Conservation (phyloP, 495 filamentous ascomycete genomes). For the Talaromyces borbonicus region DNA sequence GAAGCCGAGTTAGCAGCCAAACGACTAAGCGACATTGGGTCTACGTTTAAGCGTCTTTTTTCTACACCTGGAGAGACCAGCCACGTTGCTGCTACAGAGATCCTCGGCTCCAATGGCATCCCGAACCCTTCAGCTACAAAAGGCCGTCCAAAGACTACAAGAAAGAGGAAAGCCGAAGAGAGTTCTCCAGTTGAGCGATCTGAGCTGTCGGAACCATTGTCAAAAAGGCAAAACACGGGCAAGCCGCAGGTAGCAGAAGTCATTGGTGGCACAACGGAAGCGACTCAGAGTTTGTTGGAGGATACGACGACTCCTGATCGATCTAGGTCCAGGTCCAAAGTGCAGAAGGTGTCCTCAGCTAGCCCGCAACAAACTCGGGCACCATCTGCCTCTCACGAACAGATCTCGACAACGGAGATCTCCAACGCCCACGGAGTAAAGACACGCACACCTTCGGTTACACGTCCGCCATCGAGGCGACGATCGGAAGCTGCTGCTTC, state of each 20-base stretch:
- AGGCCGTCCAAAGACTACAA: constrained; percentile 15
- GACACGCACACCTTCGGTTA: constrained; percentile 26
- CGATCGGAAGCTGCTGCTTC: constrained; percentile 30
- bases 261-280: constrained; percentile 39
- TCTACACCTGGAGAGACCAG: constrained; percentile 8
- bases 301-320: constrained; percentile 6
- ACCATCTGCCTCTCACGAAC: constrained; percentile 8
- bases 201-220: constrained; percentile 8
- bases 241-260: too few species aligned
- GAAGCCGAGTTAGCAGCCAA: constrained; percentile 56
- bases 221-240: constrained; percentile 51
- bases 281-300: constrained; percentile 12
- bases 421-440: constrained; percentile 7
- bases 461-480: constrained; percentile 36
- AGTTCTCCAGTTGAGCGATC: constrained; percentile 11
- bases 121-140: constrained; percentile 12
- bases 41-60: constrained; percentile 39
- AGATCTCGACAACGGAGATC: neutral
- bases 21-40: constrained; percentile 42
- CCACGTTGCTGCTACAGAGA: constrained; percentile 5
- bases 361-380: constrained; percentile 20
- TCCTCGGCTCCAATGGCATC: constrained; percentile 1
- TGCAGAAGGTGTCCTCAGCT: constrained; percentile 14
- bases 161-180: constrained; percentile 24
- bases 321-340: neutral